Conservation (phyloP, 1,284 basidiomycete species). For the Blastosporella zonata region DNA sequence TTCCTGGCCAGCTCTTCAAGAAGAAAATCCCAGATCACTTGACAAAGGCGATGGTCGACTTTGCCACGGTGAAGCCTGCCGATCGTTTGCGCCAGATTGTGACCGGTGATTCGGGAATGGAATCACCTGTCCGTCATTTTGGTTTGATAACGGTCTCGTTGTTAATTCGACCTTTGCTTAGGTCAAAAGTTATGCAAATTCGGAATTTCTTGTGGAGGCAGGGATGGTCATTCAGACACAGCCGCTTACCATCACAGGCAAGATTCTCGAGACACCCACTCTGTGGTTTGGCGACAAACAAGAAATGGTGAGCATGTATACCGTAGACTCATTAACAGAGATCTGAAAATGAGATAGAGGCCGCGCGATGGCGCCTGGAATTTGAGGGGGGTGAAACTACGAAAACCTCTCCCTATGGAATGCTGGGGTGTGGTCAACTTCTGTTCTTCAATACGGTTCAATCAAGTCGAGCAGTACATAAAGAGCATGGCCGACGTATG, state of each 20-base stretch:
- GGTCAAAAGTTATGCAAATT: slow-evolving; percentile 14
- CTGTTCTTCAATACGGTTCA: slow-evolving; percentile 1
- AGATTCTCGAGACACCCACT: slow-evolving; percentile 13
- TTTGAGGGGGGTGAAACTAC: slow-evolving; percentile 7
- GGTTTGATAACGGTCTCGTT: not conserved
- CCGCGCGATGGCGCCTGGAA: slow-evolving; percentile 17
- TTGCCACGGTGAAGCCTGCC: slow-evolving; percentile 13
- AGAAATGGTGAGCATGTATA: slow-evolving; percentile 1
- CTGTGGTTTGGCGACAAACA: slow-evolving; percentile 8
- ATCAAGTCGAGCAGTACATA: slow-evolving; percentile 6
- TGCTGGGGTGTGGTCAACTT: slow-evolving; percentile 12
- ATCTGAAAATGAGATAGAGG: not conserved
- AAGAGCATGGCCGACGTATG: slow-evolving; percentile 5
- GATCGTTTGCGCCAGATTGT: slow-evolving; percentile 14
- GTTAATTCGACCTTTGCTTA: not conserved
- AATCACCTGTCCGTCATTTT: slow-evolving; percentile 11
- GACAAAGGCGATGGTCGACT: slow-evolving; percentile 17
- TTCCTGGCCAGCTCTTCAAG: slow-evolving; percentile 15
- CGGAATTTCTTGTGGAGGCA: slow-evolving; percentile 14
- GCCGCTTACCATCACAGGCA: slow-evolving; percentile 9
- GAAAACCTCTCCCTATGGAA: slow-evolving; percentile 4
- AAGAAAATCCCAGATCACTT: slow-evolving; percentile 11
- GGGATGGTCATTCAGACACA: slow-evolving; percentile 13
- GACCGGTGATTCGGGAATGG: slow-evolving; percentile 6
- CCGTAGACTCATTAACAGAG: not conserved